These are phyloP conservation scores for Xylaria palmicola DNA, from an alignment of 495 filamentous ascomycete genomes.

Conservation along the genomic window DNA sequence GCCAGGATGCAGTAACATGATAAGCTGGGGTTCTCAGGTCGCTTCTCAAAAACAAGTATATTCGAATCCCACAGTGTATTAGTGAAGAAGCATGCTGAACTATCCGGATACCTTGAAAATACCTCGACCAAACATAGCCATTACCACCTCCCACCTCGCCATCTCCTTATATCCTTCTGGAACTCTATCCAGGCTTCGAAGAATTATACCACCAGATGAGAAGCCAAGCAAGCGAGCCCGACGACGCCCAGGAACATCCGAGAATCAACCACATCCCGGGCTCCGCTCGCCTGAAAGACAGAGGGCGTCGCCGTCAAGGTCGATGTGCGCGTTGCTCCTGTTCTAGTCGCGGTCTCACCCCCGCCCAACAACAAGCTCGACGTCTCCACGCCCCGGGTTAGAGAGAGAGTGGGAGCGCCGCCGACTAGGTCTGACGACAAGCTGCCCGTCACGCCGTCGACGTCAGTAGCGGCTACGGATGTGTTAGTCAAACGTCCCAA, in stretches of 20 bases:
- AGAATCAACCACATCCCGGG: neutral
- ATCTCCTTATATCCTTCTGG: no score
- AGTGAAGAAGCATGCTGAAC: no score
- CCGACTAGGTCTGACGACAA: neutral
- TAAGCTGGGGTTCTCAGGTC: no score
- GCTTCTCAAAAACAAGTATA: no score
- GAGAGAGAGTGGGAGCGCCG: neutral
- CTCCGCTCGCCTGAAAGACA: neutral
- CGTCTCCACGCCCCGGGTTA: neutral
- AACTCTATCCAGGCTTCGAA: neutral
- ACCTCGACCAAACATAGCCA: no score
- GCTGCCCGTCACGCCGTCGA: conserved; percentile 9
- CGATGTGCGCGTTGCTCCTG: neutral
- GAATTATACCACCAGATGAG: neutral
- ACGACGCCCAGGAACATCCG: neutral
- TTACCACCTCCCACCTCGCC: no score
- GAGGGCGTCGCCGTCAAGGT: neutral
- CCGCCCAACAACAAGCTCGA: neutral
- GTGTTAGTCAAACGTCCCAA: neutral
- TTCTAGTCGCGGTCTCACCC: neutral
- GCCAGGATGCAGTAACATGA: no score
- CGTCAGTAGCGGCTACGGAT: neutral
- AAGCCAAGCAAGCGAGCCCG: neutral
- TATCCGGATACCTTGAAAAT: no score
- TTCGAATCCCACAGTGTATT: no score